Conservation (phyloP, 164 flowering plant species). For the Taxillus chinensis region DNA sequence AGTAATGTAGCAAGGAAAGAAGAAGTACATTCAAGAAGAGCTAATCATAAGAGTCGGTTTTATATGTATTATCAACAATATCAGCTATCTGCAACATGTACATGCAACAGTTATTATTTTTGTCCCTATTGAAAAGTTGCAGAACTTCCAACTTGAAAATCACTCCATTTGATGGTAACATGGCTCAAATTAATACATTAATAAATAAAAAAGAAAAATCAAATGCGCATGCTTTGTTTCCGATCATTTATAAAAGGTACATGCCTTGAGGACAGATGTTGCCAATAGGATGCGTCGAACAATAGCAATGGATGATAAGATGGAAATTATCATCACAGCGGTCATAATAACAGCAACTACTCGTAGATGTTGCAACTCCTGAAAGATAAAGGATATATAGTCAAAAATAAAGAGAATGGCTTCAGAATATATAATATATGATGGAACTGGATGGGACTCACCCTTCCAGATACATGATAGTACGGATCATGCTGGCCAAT, state of each 20-base stretch:
- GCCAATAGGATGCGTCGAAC: conserved; percentile 91
- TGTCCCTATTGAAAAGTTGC: no score
- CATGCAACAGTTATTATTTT: no score
- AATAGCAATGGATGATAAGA: conserved; percentile 83
- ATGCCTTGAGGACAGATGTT: conserved; percentile 90
- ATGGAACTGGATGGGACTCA: conserved; percentile 22
- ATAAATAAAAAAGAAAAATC: no score
- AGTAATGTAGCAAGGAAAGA: no score
- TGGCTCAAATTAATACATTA: no score
- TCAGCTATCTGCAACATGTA: no score
- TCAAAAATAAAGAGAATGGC: not conserved
- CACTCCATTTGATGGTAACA: no score
- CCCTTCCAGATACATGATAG: conserved; percentile 63
- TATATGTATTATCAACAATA: no score
- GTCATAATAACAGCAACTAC: conserved; percentile 77
- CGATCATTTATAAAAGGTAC: conserved; percentile 5
- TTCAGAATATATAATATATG: not conserved
- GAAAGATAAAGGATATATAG: conserved; percentile 15
- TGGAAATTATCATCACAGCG: conserved; percentile 45
- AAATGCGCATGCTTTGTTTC: not conserved
- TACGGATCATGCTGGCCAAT: conserved; percentile 92
- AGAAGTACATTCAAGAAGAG: no score
- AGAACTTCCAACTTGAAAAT: no score
- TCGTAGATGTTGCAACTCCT: conserved; percentile 79
- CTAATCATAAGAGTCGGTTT: no score